Percentiles rank a stretch among this genome's conserved stretches.
phyloP scores from a whole-genome alignment of 805 yeast species.

The Starmera dryadoides region DNA sequence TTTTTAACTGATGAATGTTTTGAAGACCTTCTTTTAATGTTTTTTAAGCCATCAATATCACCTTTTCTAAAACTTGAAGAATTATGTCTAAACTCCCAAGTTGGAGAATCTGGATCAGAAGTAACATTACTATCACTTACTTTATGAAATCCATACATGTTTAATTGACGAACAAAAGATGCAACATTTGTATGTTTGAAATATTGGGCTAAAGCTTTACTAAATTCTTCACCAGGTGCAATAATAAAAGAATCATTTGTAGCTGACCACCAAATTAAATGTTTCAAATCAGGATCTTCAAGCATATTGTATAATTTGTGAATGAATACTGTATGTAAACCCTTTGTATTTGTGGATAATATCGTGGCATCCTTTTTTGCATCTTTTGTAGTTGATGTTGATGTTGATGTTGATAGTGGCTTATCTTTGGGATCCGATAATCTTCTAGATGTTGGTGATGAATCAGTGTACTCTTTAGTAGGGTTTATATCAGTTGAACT shows the following conservation, averaged over 20 bases:
- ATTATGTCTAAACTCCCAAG: constrained; percentile 89
- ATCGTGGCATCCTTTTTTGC: constrained; percentile 8
- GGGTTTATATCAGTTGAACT: too few relatives aligned
- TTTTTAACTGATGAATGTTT: constrained; percentile 15
- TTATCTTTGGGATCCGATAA: too few relatives aligned
- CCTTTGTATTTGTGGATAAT: constrained; percentile 19
- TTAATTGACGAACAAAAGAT: constrained; percentile 69
- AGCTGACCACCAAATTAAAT: constrained; percentile 82
- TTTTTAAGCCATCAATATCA: constrained; percentile 62
- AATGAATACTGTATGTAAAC: constrained; percentile 54
- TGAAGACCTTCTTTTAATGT: constrained; percentile 73
- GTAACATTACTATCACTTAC: constrained; percentile 27
- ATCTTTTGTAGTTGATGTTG: constrained; percentile 1
- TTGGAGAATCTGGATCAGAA: constrained; percentile 13
- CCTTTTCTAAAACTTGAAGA: constrained; percentile 76
- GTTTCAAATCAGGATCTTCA: constrained; percentile 65
- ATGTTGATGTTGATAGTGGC: too few relatives aligned
- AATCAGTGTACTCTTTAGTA: too few relatives aligned
- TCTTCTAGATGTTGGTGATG: too few relatives aligned
- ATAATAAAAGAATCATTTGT: constrained; percentile 67
- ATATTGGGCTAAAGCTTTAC: constrained; percentile 57
- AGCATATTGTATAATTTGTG: constrained; percentile 90
- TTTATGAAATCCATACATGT: constrained; percentile 80
- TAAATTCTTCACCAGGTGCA: constrained; percentile 82
- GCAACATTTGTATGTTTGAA: constrained; percentile 81